Evolutionary conservation across 352 stramenopile species (phyloP).

Genomic region (Achlya hypogyna): DNA sequence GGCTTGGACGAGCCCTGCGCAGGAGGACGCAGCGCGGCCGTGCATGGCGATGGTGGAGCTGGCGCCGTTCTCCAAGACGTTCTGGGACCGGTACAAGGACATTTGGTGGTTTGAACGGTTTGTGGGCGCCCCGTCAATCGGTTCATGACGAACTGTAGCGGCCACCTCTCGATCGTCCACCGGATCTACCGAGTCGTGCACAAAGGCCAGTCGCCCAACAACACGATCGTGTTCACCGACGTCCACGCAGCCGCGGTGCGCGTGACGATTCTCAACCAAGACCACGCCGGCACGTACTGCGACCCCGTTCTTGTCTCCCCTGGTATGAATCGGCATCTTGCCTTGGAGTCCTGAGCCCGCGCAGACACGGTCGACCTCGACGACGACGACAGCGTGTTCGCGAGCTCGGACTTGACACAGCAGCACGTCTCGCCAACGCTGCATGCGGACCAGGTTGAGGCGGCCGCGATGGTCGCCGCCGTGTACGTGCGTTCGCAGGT

Average conservation of each 20-base stretch:
- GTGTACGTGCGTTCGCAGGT: conserved; percentile 15
- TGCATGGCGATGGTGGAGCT: conserved; percentile 63
- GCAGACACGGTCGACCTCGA: conserved; percentile 23
- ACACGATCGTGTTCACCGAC: conserved; percentile 32
- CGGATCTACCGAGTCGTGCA: conserved; percentile 58
- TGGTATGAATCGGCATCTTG: neutral
- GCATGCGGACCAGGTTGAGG: neutral
- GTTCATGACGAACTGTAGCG: conserved; percentile 27
- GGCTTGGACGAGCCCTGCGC: neutral
- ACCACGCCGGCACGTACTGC: conserved; percentile 37
- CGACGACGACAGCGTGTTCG: conserved; percentile 2
- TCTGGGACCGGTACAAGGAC: conserved; percentile 64
- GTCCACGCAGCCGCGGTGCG: conserved; percentile 51
- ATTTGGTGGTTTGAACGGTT: conserved; percentile 79
- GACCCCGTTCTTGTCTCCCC: conserved; percentile 46
- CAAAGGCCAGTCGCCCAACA: conserved; percentile 23
- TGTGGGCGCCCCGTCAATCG: neutral
- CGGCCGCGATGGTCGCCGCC: neutral
- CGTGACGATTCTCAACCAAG: conserved; percentile 46
- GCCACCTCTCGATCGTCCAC: conserved; percentile 44
- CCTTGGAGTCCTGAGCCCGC: conserved; percentile 12
- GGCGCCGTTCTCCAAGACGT: conserved; percentile 50
- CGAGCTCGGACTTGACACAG: conserved; percentile 13
- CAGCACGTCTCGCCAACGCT: neutral
- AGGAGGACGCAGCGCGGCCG: conserved; percentile 24